These are phyloP conservation scores for Galeopsis tetrahit DNA, from an alignment of 257 asterid species.

Conservation along the genomic window DNA sequence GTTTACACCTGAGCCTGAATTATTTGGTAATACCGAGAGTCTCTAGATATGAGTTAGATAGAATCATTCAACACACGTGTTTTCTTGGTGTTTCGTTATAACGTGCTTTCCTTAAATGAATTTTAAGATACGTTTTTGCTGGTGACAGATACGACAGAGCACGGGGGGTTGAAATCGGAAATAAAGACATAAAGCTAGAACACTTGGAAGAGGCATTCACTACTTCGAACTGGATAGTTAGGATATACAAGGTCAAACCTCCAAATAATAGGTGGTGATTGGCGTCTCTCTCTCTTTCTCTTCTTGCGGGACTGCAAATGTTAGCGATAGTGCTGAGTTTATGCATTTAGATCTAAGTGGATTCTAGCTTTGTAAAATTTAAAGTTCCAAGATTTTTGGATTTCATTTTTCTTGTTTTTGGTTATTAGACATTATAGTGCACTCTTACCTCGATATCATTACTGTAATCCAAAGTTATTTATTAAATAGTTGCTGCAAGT, in stretches of 20 bases:
- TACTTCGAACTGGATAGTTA: slow-evolving; percentile 94
- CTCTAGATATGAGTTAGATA: no score
- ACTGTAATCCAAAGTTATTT: slow-evolving; percentile 9
- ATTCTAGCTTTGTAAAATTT: slow-evolving; percentile 29
- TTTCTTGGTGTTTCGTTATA: no score
- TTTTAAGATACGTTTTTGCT: background rate
- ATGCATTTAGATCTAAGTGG: slow-evolving; percentile 38
- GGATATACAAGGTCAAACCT: slow-evolving; percentile 94
- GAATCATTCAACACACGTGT: no score
- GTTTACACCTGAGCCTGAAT: background rate
- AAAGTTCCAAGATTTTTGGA: background rate
- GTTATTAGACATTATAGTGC: background rate
- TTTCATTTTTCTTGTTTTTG: background rate
- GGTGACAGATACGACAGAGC: slow-evolving; percentile 87
- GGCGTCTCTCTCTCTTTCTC: slow-evolving; percentile 13
- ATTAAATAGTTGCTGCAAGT: background rate
- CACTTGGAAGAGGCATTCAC: slow-evolving; percentile 96
- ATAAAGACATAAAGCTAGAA: slow-evolving; percentile 89
- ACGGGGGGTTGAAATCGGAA: slow-evolving; percentile 96
- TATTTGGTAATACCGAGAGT: background rate
- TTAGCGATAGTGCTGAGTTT: slow-evolving; percentile 38
- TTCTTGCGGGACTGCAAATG: slow-evolving; percentile 36
- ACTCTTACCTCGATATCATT: background rate
- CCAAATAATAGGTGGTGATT: slow-evolving; percentile 90
- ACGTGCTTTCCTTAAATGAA: no score